Evolutionary conservation across 164 flowering plant species (phyloP).

Genomic region (Taxillus chinensis): DNA sequence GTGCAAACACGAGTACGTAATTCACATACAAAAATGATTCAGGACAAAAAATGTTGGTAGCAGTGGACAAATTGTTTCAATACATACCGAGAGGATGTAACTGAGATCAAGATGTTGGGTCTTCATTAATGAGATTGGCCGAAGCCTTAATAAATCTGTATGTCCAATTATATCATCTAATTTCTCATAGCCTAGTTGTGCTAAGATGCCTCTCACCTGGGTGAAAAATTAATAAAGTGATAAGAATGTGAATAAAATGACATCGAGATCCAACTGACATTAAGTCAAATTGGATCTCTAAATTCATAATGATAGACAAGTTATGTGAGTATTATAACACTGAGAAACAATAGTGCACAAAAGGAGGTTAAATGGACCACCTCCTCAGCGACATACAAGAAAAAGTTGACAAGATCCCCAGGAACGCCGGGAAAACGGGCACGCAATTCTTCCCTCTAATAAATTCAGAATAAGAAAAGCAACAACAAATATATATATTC

Average conservation of each 20-base stretch:
- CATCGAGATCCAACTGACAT: neutral
- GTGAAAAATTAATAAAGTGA: conserved; percentile 1
- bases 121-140: conserved; percentile 75
- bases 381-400: conserved; percentile 97
- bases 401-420: conserved; percentile 96
- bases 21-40: neutral
- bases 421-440: conserved; percentile 99
- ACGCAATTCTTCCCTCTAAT: conserved; percentile 89
- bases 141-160: conserved; percentile 65
- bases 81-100: conserved; percentile 73
- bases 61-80: neutral
- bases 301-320: neutral
- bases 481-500: neutral
- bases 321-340: neutral
- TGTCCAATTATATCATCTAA: conserved; percentile 88
- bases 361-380: conserved; percentile 24
- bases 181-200: conserved; percentile 86
- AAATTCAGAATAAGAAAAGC: conserved; percentile 2
- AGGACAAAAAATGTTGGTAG: neutral
- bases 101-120: conserved; percentile 92
- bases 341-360: neutral
- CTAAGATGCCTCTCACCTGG: conserved; percentile 90
- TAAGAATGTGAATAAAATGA: neutral
- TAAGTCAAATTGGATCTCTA: neutral
- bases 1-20: neutral